Conservation (phyloP, 1,284 basidiomycete species). For the Pseudozyma tsukubaensis region DNA sequence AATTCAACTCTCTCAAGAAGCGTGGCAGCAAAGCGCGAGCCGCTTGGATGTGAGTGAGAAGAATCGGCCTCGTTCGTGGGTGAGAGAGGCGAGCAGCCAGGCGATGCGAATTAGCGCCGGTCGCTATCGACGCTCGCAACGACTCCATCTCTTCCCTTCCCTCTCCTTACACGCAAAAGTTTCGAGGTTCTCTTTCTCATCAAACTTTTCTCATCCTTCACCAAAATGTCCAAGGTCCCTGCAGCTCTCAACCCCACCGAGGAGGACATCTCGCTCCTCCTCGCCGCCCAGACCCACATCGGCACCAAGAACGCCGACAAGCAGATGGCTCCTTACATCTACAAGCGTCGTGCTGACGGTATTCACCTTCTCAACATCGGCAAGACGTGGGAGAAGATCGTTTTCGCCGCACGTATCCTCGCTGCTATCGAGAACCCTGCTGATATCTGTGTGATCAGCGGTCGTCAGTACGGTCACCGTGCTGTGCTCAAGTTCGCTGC, state of each 20-base stretch:
- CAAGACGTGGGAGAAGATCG: constrained; percentile 99
- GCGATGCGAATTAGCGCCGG: constrained; percentile 5
- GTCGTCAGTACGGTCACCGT: constrained; percentile 97
- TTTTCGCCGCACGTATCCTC: constrained; percentile 67
- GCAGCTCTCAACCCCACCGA: constrained; percentile 91
- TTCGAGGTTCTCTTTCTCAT: constrained; percentile 47
- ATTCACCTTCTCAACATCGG: constrained; percentile 98
- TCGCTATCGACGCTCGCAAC: constrained; percentile 21
- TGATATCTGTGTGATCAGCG: constrained; percentile 97
- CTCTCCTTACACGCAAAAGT: constrained; percentile 50
- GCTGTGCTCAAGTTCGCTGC: constrained; percentile 98
- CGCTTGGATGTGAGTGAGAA: not conserved
- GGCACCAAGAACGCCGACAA: constrained; percentile 92
- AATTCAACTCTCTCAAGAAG: not conserved
- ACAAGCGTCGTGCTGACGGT: constrained; percentile 96
- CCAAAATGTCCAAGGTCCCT: constrained; percentile 78
- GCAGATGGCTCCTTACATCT: constrained; percentile 98
- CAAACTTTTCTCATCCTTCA: constrained; percentile 11
- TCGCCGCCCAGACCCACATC: constrained; percentile 95
- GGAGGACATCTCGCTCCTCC: constrained; percentile 94
- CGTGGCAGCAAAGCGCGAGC: not conserved
- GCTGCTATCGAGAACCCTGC: constrained; percentile 89
- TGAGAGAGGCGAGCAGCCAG: not conserved
- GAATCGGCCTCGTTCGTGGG: not conserved
- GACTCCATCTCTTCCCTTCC: constrained; percentile 25